Evolutionary conservation across 2,329 filamentous ascomycete species (phyloP), one percentile per base, ranked within the genome.

Genomic region (Aureobasidium sp.): DNA sequence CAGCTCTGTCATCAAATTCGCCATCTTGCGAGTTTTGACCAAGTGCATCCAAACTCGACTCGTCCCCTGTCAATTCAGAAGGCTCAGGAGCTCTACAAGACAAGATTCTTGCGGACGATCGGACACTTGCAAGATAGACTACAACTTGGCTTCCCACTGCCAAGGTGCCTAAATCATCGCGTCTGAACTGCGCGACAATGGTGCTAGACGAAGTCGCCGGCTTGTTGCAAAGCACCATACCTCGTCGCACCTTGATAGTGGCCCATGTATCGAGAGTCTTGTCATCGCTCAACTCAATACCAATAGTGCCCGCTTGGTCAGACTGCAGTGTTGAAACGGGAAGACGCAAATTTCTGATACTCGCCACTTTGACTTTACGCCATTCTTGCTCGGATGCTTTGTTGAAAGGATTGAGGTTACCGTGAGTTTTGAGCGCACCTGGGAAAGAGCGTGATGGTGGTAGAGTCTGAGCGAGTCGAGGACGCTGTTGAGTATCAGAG

Each of bases 271-370:
- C 37, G 72, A 69, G 50, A 47, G 39, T 34, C 23, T 46, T 48
- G 39, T 57, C 42, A 26, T 63, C 48, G 4, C 68, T 64, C 56
- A 97, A 79, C 23, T 88, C 81, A 55, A 97, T 79, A 0, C 92
- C 93, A 60, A 99, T 83, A 0, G 92, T 97, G 0, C 93, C 94
- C 6, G 93, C 91, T 74, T 99, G 93, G 10, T 90, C 91, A 17
- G 87, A 82, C 56, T 87, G 82, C 8, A 97, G 80, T 0, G 82
- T 84, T 51, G 85, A 84, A 0, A 97, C 91, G 0, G 93, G 90
- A 3, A 97, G 79, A 5, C 93, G 85, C 9, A 99, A 79, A 68
- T 96, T 96, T 26, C 93, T 87, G 47, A 97, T 87, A 68, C 92
- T 97, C 48, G 90, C 87, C 59, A 97, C 85, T 47, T 83, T 86